A percentile compares a stretch with the other conserved stretches of the same genome.
phyloP scores from a whole-genome alignment of 73 alveolate genomes.

The Tetrahymena thermophila region DNA sequence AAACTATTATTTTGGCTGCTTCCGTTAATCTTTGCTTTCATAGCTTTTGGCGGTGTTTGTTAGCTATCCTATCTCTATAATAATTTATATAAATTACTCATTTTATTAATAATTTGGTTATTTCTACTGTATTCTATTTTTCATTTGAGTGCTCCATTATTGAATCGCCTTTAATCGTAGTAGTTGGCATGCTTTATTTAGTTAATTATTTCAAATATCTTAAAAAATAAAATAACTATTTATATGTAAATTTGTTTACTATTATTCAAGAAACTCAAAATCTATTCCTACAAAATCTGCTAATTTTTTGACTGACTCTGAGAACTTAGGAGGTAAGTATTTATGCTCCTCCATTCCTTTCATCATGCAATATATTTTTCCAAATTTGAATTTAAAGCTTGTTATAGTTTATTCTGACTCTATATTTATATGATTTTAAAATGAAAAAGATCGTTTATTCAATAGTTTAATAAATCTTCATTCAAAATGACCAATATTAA shows the following conservation, averaged over 20 bases:
- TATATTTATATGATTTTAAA: background rate
- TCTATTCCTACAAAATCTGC: background rate
- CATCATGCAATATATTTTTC: background rate
- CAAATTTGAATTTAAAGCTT: background rate
- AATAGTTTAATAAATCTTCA: background rate
- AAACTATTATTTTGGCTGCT: background rate
- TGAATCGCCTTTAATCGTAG: background rate
- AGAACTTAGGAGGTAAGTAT: background rate
- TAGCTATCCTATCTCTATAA: background rate
- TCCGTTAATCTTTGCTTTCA: background rate
- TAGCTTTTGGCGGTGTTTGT: background rate
- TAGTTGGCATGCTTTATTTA: background rate
- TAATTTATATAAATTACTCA: background rate
- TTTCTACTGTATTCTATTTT: background rate
- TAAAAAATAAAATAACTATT: background rate
- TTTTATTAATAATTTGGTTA: background rate
- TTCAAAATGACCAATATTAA: background rate
- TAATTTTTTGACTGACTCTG: background rate
- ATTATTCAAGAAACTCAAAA: background rate
- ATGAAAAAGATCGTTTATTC: background rate
- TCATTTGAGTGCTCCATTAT: background rate
- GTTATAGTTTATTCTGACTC: background rate
- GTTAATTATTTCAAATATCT: background rate
- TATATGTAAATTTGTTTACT: no score
- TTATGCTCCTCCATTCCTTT: background rate